Conservation (phyloP, 306 rosid species). For the Cicer cuneatum region DNA sequence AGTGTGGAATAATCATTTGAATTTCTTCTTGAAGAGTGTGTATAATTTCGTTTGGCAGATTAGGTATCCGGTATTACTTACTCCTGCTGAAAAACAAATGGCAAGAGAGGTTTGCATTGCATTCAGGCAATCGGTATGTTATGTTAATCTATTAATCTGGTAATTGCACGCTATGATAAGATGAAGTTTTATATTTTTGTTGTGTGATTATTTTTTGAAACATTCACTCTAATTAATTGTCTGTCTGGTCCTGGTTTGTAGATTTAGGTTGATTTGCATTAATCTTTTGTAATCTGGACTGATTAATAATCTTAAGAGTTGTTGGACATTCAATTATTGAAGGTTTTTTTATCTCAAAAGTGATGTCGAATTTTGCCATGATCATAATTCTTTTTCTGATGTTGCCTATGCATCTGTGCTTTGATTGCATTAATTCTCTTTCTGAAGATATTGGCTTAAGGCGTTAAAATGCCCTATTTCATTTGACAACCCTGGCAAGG, state of each 20-base stretch:
- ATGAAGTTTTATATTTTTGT: background rate
- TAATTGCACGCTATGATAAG: slow-evolving; percentile 27
- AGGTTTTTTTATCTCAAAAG: slow-evolving; percentile 6
- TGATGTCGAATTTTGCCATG: slow-evolving; percentile 16
- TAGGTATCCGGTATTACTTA: slow-evolving; percentile 91
- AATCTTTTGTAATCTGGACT: background rate
- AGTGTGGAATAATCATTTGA: slow-evolving; percentile 12
- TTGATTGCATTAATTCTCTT: background rate
- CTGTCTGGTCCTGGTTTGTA: slow-evolving; percentile 28
- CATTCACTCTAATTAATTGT: slow-evolving; percentile 12
- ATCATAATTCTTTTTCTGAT: slow-evolving; percentile 15
- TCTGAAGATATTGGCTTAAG: background rate
- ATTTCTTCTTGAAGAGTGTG: slow-evolving; percentile 38
- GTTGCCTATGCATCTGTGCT: background rate
- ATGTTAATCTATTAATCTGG: slow-evolving; percentile 25
- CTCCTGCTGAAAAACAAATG: slow-evolving; percentile 95
- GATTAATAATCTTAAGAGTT: slow-evolving; percentile 33
- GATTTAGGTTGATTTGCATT: background rate
- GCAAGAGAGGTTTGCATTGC: slow-evolving; percentile 95
- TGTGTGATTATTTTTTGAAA: slow-evolving; percentile 30
- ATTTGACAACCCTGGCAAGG: background rate
- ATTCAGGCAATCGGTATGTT: slow-evolving; percentile 90
- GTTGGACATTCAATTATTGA: slow-evolving; percentile 33
- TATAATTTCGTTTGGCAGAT: slow-evolving; percentile 67
- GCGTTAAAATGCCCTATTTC: slow-evolving; percentile 4